Evolutionary conservation across 2,329 filamentous ascomycete species (phyloP).

Genomic region (Monilinia fructigena): DNA sequence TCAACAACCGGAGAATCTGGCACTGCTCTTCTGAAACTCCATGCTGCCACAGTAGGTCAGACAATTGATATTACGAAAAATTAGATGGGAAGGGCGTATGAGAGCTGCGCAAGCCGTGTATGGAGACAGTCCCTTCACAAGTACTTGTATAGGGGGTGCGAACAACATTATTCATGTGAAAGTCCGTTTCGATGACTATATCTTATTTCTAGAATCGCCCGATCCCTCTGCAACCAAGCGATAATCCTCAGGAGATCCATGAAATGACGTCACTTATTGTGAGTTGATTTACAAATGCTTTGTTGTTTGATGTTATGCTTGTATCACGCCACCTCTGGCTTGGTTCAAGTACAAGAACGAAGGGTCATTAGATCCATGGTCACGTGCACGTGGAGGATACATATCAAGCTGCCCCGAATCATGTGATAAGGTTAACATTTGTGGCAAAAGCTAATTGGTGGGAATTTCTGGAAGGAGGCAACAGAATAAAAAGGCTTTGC

Average conservation of each 20-base stretch:
- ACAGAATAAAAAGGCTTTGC: not conserved
- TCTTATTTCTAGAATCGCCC: too few relatives aligned
- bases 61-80: slow-evolving; percentile 54
- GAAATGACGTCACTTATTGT: too few relatives aligned
- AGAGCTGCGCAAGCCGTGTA: slow-evolving; percentile 46
- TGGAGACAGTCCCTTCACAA: slow-evolving; percentile 29
- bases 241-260: too few relatives aligned
- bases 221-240: too few relatives aligned
- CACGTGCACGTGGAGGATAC: not conserved
- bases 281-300: too few relatives aligned
- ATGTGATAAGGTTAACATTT: not conserved
- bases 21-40: slow-evolving; percentile 50
- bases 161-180: too few relatives aligned
- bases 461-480: not conserved
- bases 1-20: slow-evolving; percentile 48
- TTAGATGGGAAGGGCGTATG: slow-evolving; percentile 54
- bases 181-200: too few relatives aligned
- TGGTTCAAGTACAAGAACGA: not conserved
- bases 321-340: not conserved
- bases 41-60: slow-evolving; percentile 44
- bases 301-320: too few relatives aligned
- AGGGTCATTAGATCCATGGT: not conserved
- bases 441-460: slow-evolving; percentile 10
- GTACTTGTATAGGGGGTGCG: slow-evolving; percentile 35
- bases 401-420: not conserved